These are phyloP conservation scores for Annona cherimola DNA, from an alignment of 164 flowering plant species.

Conservation along the genomic window DNA sequence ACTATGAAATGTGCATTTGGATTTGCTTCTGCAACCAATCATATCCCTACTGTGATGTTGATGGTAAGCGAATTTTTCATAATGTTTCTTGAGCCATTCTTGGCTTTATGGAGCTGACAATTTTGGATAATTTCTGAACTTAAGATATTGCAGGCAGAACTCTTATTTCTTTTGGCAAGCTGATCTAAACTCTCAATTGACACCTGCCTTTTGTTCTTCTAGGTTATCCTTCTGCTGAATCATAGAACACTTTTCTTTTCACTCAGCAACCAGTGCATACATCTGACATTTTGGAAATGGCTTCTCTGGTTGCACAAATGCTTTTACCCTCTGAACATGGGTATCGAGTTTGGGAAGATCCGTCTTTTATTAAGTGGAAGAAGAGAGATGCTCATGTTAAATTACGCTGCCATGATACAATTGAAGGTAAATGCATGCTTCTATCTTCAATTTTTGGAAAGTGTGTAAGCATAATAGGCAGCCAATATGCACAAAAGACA, in stretches of 20 bases:
- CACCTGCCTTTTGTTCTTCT: background rate
- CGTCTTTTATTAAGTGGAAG: slow-evolving; percentile 76
- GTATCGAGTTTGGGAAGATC: slow-evolving; percentile 73
- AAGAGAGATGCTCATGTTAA: slow-evolving; percentile 88
- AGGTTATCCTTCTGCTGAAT: background rate
- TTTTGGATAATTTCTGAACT: background rate
- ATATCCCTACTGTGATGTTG: background rate
- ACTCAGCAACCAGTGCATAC: background rate
- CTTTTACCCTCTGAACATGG: slow-evolving; percentile 36
- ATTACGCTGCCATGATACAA: slow-evolving; percentile 72
- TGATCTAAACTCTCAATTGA: background rate
- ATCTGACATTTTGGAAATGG: slow-evolving; percentile 16
- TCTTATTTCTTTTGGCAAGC: background rate
- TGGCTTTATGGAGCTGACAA: background rate
- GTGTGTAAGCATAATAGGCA: background rate
- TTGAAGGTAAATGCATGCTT: slow-evolving; percentile 50
- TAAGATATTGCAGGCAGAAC: background rate
- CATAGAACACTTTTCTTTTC: background rate
- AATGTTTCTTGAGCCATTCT: background rate
- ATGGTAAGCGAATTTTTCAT: background rate
- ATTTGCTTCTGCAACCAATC: background rate
- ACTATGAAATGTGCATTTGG: background rate
- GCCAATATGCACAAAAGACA: background rate
- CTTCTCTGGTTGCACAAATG: slow-evolving; percentile 30
- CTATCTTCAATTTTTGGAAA: background rate